A percentile compares a stretch with the other conserved stretches of the same genome.
Evolutionary conservation across 805 yeast species (phyloP).

Genomic region (Isabelozyma heimii): DNA sequence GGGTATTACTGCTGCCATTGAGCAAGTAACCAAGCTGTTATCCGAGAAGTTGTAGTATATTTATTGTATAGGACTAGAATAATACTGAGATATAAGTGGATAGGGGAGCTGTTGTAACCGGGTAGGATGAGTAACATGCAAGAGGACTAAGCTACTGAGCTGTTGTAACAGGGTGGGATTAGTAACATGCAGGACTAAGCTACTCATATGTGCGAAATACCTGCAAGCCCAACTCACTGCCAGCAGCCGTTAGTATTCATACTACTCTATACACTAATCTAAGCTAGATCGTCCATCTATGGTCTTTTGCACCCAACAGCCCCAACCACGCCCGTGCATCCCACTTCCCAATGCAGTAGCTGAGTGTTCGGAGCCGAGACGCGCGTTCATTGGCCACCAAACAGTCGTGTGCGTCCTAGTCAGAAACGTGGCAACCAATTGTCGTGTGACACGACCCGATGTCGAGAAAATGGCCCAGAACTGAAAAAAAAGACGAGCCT

Average conservation of each 20-base stretch:
- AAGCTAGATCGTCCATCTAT: too few species aligned
- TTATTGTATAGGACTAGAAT: not conserved
- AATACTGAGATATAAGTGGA: not conserved
- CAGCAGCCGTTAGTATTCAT: too few species aligned
- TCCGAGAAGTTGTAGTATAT: slow-evolving; percentile 51
- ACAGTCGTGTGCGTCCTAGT: not conserved
- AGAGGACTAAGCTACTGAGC: too few species aligned
- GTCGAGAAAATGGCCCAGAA: not conserved
- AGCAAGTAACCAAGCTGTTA: slow-evolving; percentile 61
- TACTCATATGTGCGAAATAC: too few species aligned
- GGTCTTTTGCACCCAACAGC: not conserved
- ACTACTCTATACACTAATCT: too few species aligned
- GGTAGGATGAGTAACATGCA: too few species aligned
- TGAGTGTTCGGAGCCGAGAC: too few species aligned
- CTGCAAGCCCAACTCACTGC: too few species aligned
- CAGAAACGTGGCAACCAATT: not conserved
- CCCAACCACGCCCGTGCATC: not conserved
- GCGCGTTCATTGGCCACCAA: not conserved
- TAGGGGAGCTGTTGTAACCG: too few species aligned
- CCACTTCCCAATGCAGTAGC: not conserved
- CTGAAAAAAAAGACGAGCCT: not conserved
- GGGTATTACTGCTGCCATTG: slow-evolving; percentile 71
- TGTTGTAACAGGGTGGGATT: too few species aligned
- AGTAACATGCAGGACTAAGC: too few species aligned
- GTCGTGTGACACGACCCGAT: not conserved